Evolutionary conservation across 768 basidiomycete genomes (phyloP).

Genomic region (Leccinum boreale): DNA sequence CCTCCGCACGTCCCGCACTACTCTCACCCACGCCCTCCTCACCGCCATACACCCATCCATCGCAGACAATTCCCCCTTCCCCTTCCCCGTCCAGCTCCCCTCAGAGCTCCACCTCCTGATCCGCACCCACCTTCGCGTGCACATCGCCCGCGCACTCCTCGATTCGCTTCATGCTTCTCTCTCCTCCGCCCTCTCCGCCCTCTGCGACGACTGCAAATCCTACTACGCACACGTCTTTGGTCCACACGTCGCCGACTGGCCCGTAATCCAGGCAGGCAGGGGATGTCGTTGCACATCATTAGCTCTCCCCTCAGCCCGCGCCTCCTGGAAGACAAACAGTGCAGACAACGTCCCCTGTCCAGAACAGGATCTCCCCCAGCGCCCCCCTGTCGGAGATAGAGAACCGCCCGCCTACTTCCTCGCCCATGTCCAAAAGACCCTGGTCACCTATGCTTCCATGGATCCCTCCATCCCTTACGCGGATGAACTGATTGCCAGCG

Average conservation of each 20-base stretch:
- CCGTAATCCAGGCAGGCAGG: conserved; percentile 42
- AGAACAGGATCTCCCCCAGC: conserved; percentile 23
- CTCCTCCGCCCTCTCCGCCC: conserved; percentile 21
- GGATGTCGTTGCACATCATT: conserved; percentile 44
- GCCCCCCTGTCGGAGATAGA: conserved; percentile 30
- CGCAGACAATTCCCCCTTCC: conserved; percentile 23
- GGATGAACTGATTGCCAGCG: conserved; percentile 16
- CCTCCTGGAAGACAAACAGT: conserved; percentile 7
- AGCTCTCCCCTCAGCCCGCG: conserved; percentile 11
- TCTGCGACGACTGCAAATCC: conserved; percentile 48
- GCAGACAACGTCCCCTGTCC: conserved; percentile 8
- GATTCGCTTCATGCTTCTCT: conserved; percentile 42
- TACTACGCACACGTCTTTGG: conserved; percentile 56
- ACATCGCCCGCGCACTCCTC: conserved; percentile 41
- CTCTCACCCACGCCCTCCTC: conserved; percentile 52
- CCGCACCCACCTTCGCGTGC: conserved; percentile 44
- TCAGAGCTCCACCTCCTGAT: conserved; percentile 52
- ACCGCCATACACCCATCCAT: conserved; percentile 47
- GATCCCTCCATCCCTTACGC: conserved; percentile 30
- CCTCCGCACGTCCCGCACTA: conserved; percentile 39
- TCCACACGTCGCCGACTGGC: conserved; percentile 51
- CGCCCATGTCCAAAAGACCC: conserved; percentile 41
- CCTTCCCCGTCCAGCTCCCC: conserved; percentile 36
- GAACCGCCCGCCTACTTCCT: conserved; percentile 33
- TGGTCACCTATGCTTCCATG: conserved; percentile 45